Base-by-base conservation (phyloP, 2,329 filamentous ascomycete genomes). In the Colletotrichum musicola region DNA sequence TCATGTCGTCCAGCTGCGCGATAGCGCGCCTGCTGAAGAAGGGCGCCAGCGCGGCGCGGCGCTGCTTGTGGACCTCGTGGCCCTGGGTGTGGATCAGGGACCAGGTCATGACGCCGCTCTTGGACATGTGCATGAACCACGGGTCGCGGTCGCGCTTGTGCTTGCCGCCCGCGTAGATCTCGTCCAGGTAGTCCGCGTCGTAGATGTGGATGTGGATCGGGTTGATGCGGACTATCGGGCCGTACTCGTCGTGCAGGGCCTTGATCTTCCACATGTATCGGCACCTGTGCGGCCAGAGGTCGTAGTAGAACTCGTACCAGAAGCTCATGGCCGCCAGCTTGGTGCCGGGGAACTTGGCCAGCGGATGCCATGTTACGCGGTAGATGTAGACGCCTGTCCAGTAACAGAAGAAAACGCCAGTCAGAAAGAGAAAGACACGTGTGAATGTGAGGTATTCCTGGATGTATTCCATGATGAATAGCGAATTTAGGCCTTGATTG, bases 221-320 rank as follows among this genome's bases (percentile, higher is more conserved):
- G 65, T 74, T 79, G 70, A 81, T 81, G 44, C 81, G 79, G 53
- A 81, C 73, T 49, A 82, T 79, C 6, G 77, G 75, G 6, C 70
- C 71, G 44, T 72, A 72, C 27, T 64, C 35, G 3, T 70, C 38
- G 42, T 72, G 69, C 46, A 72, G 13, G 13, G 49, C 20, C 22
- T 46, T 42, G 38, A 71, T 68, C 40, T 70, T 20, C 13, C 22
- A 22, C 12, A 60, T 25, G 40, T 42, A 49, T 40, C 53, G 6
- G 16, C 40, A 7, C 18, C 7, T 55, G 22, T 59, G 61, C 9
- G 25, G 16, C 6, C 6, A 27, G n/a, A 35, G 68, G 57, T 60
- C 57, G 57, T 20, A 60, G 14, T 50, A 60, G 27, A 50, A 47
- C 30, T 60, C 57, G 38, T 72, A 72, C 44, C 46, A 70, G 9